phyloP scores from a whole-genome alignment of 2,329 filamentous ascomycete species.

The Cercospora berteroae region DNA sequence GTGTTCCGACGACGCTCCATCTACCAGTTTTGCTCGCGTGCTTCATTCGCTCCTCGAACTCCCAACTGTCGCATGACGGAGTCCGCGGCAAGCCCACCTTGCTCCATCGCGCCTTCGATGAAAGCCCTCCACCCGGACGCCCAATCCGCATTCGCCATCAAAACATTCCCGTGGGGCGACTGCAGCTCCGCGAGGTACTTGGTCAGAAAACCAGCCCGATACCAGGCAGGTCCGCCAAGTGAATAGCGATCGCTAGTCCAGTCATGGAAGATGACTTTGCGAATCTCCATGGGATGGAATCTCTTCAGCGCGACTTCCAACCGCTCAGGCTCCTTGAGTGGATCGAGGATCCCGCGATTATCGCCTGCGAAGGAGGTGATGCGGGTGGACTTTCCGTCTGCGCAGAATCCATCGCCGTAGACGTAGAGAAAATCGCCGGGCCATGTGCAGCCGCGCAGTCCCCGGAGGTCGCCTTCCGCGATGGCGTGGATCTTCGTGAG shows the following conservation, averaged over 20 bases:
- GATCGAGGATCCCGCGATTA: no score
- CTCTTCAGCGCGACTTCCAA: no score
- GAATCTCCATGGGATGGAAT: no score
- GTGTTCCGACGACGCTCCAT: no score
- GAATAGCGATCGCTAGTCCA: constrained; percentile 29
- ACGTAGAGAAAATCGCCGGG: constrained; percentile 7
- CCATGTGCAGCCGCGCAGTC: no score
- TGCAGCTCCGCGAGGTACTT: constrained; percentile 33
- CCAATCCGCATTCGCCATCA: constrained; percentile 40
- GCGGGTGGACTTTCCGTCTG: neutral
- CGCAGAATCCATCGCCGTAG: constrained; percentile 7
- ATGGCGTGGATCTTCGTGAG: constrained; percentile 33
- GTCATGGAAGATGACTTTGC: no score
- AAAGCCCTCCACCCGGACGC: constrained; percentile 39
- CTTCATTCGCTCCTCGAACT: no score
- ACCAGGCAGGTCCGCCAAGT: constrained; percentile 35
- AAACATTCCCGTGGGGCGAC: constrained; percentile 31
- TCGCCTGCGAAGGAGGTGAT: no score
- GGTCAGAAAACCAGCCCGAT: constrained; percentile 14
- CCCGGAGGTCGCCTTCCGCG: constrained; percentile 5
- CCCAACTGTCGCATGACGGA: no score
- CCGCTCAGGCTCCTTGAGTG: no score
- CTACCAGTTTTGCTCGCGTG: no score
- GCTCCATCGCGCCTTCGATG: constrained; percentile 40
- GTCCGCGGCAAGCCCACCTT: constrained; percentile 20